A percentile compares a stretch with the other conserved stretches of the same genome.
These are phyloP conservation scores for Nicotiana knightiana DNA, from an alignment of 257 asterid genomes.

Conservation along the genomic window DNA sequence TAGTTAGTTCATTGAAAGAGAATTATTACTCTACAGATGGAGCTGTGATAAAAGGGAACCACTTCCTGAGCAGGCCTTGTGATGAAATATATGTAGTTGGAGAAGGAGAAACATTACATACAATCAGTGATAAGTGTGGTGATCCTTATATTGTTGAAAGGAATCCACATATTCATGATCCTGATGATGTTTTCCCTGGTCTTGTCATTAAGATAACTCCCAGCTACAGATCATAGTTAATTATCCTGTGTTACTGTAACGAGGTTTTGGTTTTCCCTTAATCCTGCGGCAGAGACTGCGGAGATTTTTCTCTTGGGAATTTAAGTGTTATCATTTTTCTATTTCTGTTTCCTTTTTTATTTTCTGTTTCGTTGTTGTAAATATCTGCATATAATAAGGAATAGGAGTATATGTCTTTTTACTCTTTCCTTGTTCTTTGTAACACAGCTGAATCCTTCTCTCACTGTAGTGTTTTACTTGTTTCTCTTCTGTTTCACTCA, in stretches of 20 bases:
- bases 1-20: constrained; percentile 18
- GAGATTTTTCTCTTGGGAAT: constrained; percentile 5
- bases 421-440: no score
- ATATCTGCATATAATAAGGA: no score
- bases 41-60: constrained; percentile 9
- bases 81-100: constrained; percentile 35
- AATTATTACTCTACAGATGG: not conserved
- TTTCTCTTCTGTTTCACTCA: no score
- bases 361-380: not conserved
- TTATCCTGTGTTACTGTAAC: not conserved
- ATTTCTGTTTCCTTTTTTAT: no score
- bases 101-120: constrained; percentile 42
- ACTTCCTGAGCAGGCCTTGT: constrained; percentile 15
- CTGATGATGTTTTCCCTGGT: constrained; percentile 42
- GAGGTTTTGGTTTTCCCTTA: not conserved
- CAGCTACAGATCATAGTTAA: not conserved
- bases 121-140: constrained; percentile 39
- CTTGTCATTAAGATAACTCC: constrained; percentile 33
- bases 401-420: no score
- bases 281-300: not conserved
- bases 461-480: no score
- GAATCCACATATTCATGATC: constrained; percentile 43
- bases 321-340: no score
- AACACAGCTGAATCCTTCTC: no score
- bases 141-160: constrained; percentile 36